Base-by-base conservation (phyloP, 139 green algal genomes). In the Pycnococcus provasolii region DNA sequence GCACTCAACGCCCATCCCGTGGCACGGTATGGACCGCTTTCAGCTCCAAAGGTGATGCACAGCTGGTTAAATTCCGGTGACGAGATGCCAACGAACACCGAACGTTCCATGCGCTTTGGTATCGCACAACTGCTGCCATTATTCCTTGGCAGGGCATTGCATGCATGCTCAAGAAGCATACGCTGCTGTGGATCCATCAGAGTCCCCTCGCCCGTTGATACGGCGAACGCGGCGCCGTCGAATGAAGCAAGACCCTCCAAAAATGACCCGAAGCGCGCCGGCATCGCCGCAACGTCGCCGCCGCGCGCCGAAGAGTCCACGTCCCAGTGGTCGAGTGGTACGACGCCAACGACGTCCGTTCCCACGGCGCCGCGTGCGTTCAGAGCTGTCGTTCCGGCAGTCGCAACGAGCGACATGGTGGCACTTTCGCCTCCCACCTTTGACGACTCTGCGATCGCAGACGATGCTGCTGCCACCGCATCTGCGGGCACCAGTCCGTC, bases 201-300 rank as follows among this genome's bases (percentile, higher is more conserved):
- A 8, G 4, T 4, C 6, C 37, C 41, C 59, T 66, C 59, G 5
- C 37, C 37, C 8, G 59, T 5, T 6, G 59, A 66, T 40, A 66
- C 46, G 15, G 15, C 9, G 62, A 69, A 69, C 7, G 13, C 7
- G 4, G 4, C 26, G 45, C 42, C 4, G 62, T 95, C 89, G 75
- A 96, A 96, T 8, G 53, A 0, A 8, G 84, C 79, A 2, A 86
- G 48, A 11, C 58, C 6, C 3, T 42, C 45, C 45, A 95, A 55
- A 70, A 83, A 90, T 9, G 76, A 72, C 9, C 85, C 85, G 75
- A 91, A 93, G 8, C 82, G 50, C 84, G 39, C 65, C 42, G 2
- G 9, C n/a, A 63, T 26, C 9, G 57, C 15, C 8, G 11, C 15
- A 63, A 63, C 9, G 9, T 63, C n/a, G 57, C 9, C 13, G 15